A percentile compares a stretch with the other conserved stretches of the same genome.
These are phyloP conservation scores for Diaporthe sp. DNA, from an alignment of 2,329 filamentous ascomycete species.

Conservation along the genomic window DNA sequence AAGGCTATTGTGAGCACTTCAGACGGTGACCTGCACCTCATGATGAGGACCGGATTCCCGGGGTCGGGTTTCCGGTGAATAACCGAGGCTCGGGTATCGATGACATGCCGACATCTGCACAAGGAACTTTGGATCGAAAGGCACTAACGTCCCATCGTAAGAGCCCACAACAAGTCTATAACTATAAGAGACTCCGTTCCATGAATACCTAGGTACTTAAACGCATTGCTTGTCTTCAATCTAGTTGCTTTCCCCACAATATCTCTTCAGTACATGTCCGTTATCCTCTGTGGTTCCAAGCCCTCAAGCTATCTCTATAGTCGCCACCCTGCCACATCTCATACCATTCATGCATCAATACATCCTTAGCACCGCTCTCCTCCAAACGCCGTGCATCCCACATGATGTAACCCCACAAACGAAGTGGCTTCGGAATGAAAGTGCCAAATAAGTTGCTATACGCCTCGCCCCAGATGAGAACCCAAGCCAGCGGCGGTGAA, in stretches of 20 bases:
- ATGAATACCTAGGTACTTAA: background rate
- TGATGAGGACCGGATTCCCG: background rate
- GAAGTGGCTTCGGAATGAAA: constrained; percentile 36
- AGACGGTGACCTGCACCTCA: too few relatives aligned
- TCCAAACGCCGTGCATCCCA: constrained; percentile 43
- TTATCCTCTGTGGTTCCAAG: constrained; percentile 20
- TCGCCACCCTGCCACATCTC: constrained; percentile 36
- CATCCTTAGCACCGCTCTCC: constrained; percentile 12
- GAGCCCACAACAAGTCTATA: background rate
- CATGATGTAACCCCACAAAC: constrained; percentile 43
- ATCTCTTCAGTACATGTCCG: background rate
- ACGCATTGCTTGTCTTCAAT: background rate
- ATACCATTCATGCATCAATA: constrained; percentile 29
- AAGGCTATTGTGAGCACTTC: background rate
- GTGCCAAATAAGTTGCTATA: constrained; percentile 43
- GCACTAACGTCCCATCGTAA: background rate
- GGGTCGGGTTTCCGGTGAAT: background rate
- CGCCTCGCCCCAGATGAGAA: constrained; percentile 41
- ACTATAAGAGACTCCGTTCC: background rate
- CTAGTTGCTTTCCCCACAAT: background rate
- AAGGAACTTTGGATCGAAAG: too few relatives aligned
- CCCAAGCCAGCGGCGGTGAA: constrained; percentile 44
- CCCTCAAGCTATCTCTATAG: constrained; percentile 30
- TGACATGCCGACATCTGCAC: background rate
- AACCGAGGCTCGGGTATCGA: background rate